Evolutionary conservation across 2,329 filamentous ascomycete species (phyloP).

Genomic region (Aspergillus sp.): DNA sequence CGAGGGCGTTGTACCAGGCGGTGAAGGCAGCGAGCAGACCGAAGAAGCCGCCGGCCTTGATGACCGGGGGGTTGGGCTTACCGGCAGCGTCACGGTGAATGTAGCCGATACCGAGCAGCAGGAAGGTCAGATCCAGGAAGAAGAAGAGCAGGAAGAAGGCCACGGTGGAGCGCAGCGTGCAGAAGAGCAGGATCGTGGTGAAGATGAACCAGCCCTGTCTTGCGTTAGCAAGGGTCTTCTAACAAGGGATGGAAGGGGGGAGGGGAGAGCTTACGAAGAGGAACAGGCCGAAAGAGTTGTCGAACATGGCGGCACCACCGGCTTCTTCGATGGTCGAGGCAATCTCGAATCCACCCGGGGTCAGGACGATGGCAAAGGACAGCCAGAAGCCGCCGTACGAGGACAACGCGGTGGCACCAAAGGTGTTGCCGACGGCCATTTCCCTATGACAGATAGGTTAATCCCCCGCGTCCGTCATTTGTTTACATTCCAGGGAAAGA

Average conservation of each 20-base stretch:
- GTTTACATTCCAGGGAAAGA: constrained; percentile 7
- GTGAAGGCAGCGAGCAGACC: constrained; percentile 77
- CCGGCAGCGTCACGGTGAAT: constrained; percentile 50
- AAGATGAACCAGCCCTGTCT: constrained; percentile 75
- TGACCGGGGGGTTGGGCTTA: constrained; percentile 48
- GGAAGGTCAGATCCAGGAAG: constrained; percentile 71
- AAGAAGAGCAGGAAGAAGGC: constrained; percentile 78
- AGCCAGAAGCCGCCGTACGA: constrained; percentile 87
- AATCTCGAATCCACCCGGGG: constrained; percentile 65
- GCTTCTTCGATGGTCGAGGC: constrained; percentile 35
- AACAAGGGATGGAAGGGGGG: neutral
- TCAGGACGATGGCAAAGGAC: constrained; percentile 68
- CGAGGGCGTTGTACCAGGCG: constrained; percentile 84
- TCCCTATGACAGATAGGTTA: constrained; percentile 56
- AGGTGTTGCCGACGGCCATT: constrained; percentile 84
- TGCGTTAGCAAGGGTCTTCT: constrained; percentile 7
- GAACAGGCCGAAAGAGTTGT: constrained; percentile 70
- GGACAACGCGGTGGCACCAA: constrained; percentile 75
- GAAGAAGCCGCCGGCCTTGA: constrained; percentile 73
- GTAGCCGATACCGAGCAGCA: constrained; percentile 67
- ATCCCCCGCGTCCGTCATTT: neutral
- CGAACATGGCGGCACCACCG: constrained; percentile 42
- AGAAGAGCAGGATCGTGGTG: constrained; percentile 69
- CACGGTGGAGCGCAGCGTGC: constrained; percentile 72
- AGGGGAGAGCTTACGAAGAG: constrained; percentile 51